These are phyloP conservation scores for Eucalyptus cloeziana DNA, from an alignment of 345 rosid species.

Conservation along the genomic window DNA sequence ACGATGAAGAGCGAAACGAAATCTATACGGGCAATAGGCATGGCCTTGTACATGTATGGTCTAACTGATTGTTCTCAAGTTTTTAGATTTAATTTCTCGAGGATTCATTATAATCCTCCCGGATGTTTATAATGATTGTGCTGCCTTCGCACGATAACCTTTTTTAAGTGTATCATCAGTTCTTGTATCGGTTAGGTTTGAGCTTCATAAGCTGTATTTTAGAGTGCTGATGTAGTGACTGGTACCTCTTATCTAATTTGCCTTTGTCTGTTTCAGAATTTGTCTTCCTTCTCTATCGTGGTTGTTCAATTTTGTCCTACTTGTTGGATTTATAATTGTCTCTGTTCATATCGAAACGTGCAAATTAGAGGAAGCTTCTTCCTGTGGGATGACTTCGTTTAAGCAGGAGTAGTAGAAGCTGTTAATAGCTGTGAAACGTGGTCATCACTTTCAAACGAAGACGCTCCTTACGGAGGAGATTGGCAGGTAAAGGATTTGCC, in stretches of 20 bases:
- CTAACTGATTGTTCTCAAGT: conserved; percentile 18
- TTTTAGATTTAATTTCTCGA: not conserved
- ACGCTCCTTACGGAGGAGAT: not conserved
- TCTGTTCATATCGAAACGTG: not conserved
- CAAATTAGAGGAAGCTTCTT: not conserved
- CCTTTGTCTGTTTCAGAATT: not conserved
- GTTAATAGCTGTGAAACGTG: not conserved
- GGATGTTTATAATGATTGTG: not conserved
- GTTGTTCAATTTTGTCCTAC: not conserved
- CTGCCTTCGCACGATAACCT: not conserved
- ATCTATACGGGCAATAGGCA: conserved; percentile 62
- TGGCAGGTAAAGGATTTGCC: not conserved
- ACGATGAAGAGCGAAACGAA: conserved; percentile 69
- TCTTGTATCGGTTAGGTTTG: not conserved
- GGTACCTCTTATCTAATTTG: not conserved
- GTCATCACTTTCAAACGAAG: not conserved
- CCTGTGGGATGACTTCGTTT: not conserved
- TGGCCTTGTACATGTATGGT: conserved; percentile 73
- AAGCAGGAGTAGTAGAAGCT: not conserved
- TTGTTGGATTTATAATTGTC: not conserved
- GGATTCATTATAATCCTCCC: not conserved
- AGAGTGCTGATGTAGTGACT: not conserved
- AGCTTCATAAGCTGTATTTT: not conserved
- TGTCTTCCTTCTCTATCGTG: not conserved
- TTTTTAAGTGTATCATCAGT: not conserved